These are phyloP conservation scores for Bruguiera parviflora DNA, from an alignment of 345 rosid species.

Conservation along the genomic window DNA sequence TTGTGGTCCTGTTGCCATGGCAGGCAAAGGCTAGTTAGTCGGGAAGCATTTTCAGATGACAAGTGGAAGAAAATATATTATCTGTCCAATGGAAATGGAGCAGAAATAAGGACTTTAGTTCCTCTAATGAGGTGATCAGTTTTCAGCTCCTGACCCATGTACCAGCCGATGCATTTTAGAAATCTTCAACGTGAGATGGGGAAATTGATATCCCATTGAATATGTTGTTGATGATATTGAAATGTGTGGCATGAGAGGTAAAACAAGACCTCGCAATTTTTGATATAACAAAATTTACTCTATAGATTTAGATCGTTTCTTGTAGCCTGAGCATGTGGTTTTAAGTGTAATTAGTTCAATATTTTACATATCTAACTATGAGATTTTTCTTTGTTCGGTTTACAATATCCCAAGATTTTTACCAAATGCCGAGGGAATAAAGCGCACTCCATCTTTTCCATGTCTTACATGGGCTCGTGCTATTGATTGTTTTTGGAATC, in stretches of 20 bases:
- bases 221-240: not conserved
- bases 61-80: conserved; percentile 78
- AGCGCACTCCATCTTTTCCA: no score
- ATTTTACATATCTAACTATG: no score
- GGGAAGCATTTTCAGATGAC: conserved; percentile 77
- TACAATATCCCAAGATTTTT: no score
- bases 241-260: not conserved
- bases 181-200: not conserved
- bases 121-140: conserved; percentile 59
- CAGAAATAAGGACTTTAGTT: conserved; percentile 74
- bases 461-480: no score
- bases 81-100: conserved; percentile 83
- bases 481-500: no score
- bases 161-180: not conserved
- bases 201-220: not conserved
- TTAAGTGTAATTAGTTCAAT: not conserved
- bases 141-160: not conserved
- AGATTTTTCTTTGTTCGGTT: no score
- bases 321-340: not conserved
- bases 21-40: conserved; percentile 81
- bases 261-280: conserved; percentile 3
- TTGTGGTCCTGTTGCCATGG: conserved; percentile 1
- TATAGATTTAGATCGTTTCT: not conserved
- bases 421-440: no score
- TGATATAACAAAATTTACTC: not conserved